phyloP scores from a whole-genome alignment of 2,329 filamentous ascomycete genomes.

The Aschersonia sp. region DNA sequence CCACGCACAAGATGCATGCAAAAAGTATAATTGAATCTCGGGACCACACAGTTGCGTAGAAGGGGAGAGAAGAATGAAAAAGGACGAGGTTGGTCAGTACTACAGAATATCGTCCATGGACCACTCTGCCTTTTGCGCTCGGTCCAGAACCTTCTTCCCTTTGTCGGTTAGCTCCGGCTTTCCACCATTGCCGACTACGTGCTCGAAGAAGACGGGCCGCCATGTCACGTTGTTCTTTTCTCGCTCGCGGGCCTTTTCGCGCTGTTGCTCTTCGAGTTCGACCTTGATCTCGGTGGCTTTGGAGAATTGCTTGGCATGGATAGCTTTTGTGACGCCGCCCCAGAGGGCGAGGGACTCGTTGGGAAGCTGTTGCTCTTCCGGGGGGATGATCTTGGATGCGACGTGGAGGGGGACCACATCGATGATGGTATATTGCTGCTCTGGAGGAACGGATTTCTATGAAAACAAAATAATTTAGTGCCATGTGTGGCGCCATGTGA shows the following conservation, averaged over 20 bases:
- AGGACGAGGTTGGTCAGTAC: not conserved
- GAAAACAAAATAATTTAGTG: not conserved
- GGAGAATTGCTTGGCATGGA: conserved; percentile 66
- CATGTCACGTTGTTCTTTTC: conserved; percentile 57
- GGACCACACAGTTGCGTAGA: not conserved
- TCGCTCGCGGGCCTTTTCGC: conserved; percentile 69
- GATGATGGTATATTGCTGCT: conserved; percentile 62
- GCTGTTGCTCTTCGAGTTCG: conserved; percentile 81
- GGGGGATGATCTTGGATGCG: conserved; percentile 65
- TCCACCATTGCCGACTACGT: conserved; percentile 38
- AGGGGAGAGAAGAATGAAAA: not conserved
- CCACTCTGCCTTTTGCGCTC: conserved; percentile 40
- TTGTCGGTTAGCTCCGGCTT: conserved; percentile 41
- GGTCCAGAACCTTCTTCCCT: conserved; percentile 33
- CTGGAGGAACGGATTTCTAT: conserved; percentile 29
- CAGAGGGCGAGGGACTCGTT: conserved; percentile 88
- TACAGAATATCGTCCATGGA: conserved; percentile 29
- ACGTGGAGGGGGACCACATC: conserved; percentile 77
- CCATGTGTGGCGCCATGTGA: not conserved
- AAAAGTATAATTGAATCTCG: not conserved
- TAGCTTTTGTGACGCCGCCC: conserved; percentile 76
- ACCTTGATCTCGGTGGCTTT: conserved; percentile 79
- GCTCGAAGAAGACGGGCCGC: conserved; percentile 78
- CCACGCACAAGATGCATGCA: not conserved
- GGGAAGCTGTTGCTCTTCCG: conserved; percentile 61